phyloP scores from a whole-genome alignment of 169 alveolate genomes.

The Cytauxzoon felis region DNA sequence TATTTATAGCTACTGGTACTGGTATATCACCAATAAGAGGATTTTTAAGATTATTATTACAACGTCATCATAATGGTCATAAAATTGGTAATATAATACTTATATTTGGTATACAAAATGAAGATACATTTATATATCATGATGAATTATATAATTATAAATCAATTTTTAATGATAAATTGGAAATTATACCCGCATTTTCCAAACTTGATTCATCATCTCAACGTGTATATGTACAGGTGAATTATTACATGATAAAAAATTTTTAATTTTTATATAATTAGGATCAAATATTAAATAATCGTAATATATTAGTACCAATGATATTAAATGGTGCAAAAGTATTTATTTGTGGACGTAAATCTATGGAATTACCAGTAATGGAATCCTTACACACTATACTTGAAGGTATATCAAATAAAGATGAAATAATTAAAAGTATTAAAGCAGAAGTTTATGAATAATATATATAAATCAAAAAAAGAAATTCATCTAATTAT shows the following conservation, averaged over 20 bases:
- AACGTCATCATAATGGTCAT: background rate
- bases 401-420: background rate
- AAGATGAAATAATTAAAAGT: background rate
- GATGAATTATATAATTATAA: slow-evolving; percentile 46
- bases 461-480: no score
- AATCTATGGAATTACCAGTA: slow-evolving; percentile 37
- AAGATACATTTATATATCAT: slow-evolving; percentile 55
- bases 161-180: slow-evolving; percentile 32
- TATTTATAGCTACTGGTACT: slow-evolving; percentile 72
- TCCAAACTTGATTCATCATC: slow-evolving; percentile 37
- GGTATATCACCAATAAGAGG: slow-evolving; percentile 70
- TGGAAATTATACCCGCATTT: slow-evolving; percentile 49
- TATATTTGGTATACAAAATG: slow-evolving; percentile 64
- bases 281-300: slow-evolving; percentile 14
- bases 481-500: no score
- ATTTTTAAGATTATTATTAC: slow-evolving; percentile 37
- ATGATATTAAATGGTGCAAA: background rate
- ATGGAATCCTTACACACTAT: background rate
- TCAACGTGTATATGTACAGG: slow-evolving; percentile 45
- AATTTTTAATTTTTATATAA: background rate
- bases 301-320: background rate
- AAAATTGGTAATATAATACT: slow-evolving; percentile 39
- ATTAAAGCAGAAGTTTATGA: slow-evolving; percentile 45
- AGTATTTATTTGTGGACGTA: slow-evolving; percentile 52
- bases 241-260: background rate